Conservation (phyloP, 345 rosid genomes). For the Dovyalis caffra region DNA sequence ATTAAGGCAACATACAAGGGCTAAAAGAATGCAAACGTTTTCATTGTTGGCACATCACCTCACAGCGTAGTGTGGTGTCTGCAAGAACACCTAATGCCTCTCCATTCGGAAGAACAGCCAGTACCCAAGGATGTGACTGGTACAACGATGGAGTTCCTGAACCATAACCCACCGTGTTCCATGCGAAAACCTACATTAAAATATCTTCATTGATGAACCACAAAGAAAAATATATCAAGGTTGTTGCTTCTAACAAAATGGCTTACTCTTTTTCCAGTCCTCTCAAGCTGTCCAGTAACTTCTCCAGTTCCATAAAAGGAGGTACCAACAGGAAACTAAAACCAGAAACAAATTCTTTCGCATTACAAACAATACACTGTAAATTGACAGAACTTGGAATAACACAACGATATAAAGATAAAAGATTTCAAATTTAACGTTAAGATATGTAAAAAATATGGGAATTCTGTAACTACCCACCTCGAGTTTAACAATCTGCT, state of each 20-base stretch:
- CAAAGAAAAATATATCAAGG: neutral
- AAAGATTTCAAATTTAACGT: neutral
- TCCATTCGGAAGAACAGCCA: slow-evolving; percentile 80
- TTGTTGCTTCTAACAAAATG: neutral
- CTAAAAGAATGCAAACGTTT: neutral
- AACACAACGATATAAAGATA: neutral
- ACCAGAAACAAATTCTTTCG: slow-evolving; percentile 16
- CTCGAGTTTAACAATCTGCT: slow-evolving; percentile 70
- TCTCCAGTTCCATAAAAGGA: slow-evolving; percentile 94
- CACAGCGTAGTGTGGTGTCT: slow-evolving; percentile 80
- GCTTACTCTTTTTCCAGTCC: slow-evolving; percentile 83
- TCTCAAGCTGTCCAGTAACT: slow-evolving; percentile 92
- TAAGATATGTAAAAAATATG: neutral
- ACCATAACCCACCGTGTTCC: slow-evolving; percentile 94
- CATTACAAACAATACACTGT: too few species aligned
- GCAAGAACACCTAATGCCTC: slow-evolving; percentile 89
- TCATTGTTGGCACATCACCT: slow-evolving; percentile 44
- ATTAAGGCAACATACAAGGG: neutral
- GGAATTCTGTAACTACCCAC: slow-evolving; percentile 23
- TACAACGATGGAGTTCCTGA: slow-evolving; percentile 80
- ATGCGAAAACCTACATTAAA: slow-evolving; percentile 63
- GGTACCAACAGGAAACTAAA: slow-evolving; percentile 76
- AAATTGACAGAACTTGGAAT: neutral
- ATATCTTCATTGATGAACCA: neutral
- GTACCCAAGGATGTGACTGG: slow-evolving; percentile 97